phyloP scores from a whole-genome alignment of 2,329 filamentous ascomycete species.

The Colletotrichum incanum region DNA sequence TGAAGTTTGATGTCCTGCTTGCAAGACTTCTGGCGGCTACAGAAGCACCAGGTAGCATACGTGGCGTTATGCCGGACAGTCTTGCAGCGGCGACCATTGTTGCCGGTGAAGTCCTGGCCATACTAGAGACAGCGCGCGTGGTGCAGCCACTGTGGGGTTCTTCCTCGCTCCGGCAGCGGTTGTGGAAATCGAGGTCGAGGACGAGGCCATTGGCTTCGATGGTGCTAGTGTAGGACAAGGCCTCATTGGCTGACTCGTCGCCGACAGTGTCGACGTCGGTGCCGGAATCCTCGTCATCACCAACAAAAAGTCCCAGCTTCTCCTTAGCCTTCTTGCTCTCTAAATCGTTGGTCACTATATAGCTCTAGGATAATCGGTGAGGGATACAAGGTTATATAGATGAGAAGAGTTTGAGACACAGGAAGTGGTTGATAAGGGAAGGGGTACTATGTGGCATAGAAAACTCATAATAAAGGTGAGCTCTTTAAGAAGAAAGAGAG shows the following conservation, averaged over 20 bases:
- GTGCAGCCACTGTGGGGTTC: constrained; percentile 6
- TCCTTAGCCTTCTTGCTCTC: background rate
- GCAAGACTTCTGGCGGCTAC: background rate
- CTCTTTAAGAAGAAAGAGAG: background rate
- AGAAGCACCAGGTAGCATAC: background rate
- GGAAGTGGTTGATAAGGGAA: too few relatives aligned
- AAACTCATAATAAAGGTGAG: too few relatives aligned
- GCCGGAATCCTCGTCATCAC: background rate
- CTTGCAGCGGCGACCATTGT: constrained; percentile 15
- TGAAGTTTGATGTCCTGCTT: background rate
- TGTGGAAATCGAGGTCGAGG: background rate
- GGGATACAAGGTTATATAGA: too few relatives aligned
- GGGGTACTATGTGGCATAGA: too few relatives aligned
- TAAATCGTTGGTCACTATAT: background rate
- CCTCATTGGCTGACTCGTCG: background rate
- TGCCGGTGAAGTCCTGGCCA: background rate
- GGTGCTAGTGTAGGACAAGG: background rate
- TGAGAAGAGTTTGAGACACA: background rate
- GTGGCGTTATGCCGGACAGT: background rate
- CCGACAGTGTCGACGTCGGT: background rate
- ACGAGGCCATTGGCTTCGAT: background rate
- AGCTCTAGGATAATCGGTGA: background rate
- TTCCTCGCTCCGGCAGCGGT: background rate
- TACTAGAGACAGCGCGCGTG: background rate
- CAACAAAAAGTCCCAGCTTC: background rate